Evolutionary conservation across 2,329 filamentous ascomycete species (phyloP).

Genomic region (Neoascochyta sp.): DNA sequence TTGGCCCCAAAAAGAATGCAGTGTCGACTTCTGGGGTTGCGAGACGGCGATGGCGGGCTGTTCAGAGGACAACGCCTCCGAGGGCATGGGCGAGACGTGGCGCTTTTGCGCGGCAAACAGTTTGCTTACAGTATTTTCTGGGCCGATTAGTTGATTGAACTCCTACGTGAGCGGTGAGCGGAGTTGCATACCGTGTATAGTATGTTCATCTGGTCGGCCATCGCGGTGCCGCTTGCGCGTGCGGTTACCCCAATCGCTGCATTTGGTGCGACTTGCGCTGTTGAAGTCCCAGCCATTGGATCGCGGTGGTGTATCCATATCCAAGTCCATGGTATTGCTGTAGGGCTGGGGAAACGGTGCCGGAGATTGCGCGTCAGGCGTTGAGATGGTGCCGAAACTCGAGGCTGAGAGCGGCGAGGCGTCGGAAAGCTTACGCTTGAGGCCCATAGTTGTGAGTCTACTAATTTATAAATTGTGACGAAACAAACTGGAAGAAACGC

Average conservation of each 20-base stretch:
- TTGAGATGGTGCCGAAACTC: slow-evolving; percentile 33
- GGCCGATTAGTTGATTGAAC: neutral
- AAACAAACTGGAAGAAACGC: too few species aligned
- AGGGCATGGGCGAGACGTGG: slow-evolving; percentile 25
- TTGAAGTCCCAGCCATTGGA: slow-evolving; percentile 24
- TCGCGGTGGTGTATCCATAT: slow-evolving; percentile 9
- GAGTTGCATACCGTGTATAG: slow-evolving; percentile 49
- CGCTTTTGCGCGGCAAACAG: slow-evolving; percentile 46
- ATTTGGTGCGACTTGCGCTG: slow-evolving; percentile 23
- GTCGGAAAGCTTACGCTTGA: slow-evolving; percentile 57
- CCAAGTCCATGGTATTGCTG: slow-evolving; percentile 25
- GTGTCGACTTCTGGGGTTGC: slow-evolving; percentile 42
- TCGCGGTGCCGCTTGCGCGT: slow-evolving; percentile 59
- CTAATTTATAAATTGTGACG: too few species aligned
- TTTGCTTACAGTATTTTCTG: slow-evolving; percentile 46
- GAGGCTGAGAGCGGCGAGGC: slow-evolving; percentile 46
- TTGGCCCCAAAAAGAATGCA: slow-evolving; percentile 47
- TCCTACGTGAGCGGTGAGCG: too few species aligned
- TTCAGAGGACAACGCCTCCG: slow-evolving; percentile 16
- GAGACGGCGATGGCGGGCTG: slow-evolving; percentile 5
- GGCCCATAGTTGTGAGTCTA: slow-evolving; percentile 51
- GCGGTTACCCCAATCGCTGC: slow-evolving; percentile 50
- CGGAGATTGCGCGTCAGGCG: slow-evolving; percentile 30
- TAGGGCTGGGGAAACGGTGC: slow-evolving; percentile 16
- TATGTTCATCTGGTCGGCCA: slow-evolving; percentile 54